Evolutionary conservation across 768 basidiomycete species (phyloP).

Genomic region (Kwoniella sp.): DNA sequence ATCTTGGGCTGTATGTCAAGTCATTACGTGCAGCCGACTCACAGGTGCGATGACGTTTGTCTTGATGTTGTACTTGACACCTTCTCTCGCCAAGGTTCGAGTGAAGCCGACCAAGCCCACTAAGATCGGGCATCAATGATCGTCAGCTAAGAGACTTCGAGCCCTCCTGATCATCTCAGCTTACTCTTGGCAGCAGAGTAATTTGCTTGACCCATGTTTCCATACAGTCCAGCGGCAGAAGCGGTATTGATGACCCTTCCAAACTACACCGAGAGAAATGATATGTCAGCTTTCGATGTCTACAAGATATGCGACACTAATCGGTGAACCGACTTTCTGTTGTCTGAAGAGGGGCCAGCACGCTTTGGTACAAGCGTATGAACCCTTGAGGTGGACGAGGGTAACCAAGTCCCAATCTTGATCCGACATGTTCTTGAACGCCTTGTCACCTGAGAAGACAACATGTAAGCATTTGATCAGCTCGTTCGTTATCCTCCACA

Average conservation of each 20-base stretch:
- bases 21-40: constrained; percentile 42
- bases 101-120: constrained; percentile 90
- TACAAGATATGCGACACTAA: neutral
- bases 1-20: neutral
- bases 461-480: neutral
- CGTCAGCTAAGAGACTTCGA: constrained; percentile 1
- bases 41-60: constrained; percentile 88
- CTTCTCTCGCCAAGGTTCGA: constrained; percentile 88
- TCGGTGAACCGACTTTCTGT: constrained; percentile 50
- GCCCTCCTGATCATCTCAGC: constrained; percentile 8
- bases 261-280: constrained; percentile 61
- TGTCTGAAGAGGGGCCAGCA: constrained; percentile 89
- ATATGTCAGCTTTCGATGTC: neutral
- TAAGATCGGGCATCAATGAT: constrained; percentile 8
- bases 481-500: neutral
- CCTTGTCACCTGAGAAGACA: constrained; percentile 56
- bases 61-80: constrained; percentile 86
- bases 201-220: constrained; percentile 96
- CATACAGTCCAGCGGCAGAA: constrained; percentile 91
- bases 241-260: constrained; percentile 93
- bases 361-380: constrained; percentile 88
- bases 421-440: constrained; percentile 96
- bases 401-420: constrained; percentile 84
- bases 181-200: constrained; percentile 91
- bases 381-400: constrained; percentile 90